Evolutionary conservation across 2,329 filamentous ascomycete species (phyloP).

Genomic region (Hyphodiscus sp.): DNA sequence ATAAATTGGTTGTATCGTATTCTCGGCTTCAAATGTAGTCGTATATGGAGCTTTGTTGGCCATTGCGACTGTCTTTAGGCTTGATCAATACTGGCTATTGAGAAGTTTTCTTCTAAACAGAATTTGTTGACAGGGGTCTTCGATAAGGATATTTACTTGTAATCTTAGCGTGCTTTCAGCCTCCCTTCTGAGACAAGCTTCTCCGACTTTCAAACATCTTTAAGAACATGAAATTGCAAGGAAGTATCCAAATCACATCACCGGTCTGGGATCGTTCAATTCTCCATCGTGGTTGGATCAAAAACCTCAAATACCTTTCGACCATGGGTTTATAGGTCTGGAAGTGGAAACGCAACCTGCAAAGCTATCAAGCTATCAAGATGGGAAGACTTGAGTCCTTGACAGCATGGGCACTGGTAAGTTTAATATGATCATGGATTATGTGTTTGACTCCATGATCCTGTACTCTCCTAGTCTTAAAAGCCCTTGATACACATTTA

Average conservation of each 20-base stretch:
- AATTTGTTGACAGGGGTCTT: conserved; percentile 8
- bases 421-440: neutral
- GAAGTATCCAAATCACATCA: neutral
- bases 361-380: neutral
- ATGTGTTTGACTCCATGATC: neutral
- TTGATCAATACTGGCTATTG: neutral
- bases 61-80: conserved; percentile 36
- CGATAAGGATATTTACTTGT: conserved; percentile 16
- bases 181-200: neutral
- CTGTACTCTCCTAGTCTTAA: neutral
- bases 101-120: conserved; percentile 7
- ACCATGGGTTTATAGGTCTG: neutral
- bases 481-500: neutral
- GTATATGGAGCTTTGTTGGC: conserved; percentile 59
- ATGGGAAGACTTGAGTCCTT: conserved; percentile 23
- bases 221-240: neutral
- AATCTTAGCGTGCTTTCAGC: conserved; percentile 14
- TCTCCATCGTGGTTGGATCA: too few relatives aligned
- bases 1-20: conserved; percentile 86
- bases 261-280: neutral
- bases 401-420: conserved; percentile 24
- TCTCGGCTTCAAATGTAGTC: conserved; percentile 81
- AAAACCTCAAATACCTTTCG: too few relatives aligned
- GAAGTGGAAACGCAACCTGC: neutral
- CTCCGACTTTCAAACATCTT: neutral